Percentiles rank a stretch among this genome's conserved stretches.
Evolutionary conservation across 164 flowering plant species (phyloP).

Genomic region (Cinnamomum micranthum): DNA sequence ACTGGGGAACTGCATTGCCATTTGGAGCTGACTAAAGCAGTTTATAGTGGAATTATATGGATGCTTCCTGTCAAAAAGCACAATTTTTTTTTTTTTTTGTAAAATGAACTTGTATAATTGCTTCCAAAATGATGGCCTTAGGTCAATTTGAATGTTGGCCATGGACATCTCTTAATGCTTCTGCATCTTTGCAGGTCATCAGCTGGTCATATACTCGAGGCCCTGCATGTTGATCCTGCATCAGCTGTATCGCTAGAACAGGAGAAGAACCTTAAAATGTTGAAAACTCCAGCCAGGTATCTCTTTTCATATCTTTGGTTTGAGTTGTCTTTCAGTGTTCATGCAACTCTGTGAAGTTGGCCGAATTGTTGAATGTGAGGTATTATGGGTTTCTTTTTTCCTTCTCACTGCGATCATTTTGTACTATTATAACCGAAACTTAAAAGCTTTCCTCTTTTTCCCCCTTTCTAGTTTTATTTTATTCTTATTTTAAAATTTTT

Average conservation of each 20-base stretch:
- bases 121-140: conserved; percentile 11
- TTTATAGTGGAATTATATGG: conserved; percentile 5
- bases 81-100: conserved; percentile 13
- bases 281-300: conserved; percentile 69
- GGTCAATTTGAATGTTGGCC: conserved; percentile 49
- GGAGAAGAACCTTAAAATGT: conserved; percentile 51
- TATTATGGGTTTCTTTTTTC: background rate
- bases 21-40: conserved; percentile 12
- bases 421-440: background rate
- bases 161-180: conserved; percentile 41
- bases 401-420: background rate
- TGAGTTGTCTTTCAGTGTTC: background rate
- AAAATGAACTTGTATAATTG: conserved; percentile 2
- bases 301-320: conserved; percentile 1
- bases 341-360: background rate
- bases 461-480: background rate
- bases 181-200: conserved; percentile 4
- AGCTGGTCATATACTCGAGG: conserved; percentile 85
- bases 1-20: background rate
- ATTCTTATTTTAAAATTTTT: conserved; percentile 1
- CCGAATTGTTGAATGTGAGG: background rate
- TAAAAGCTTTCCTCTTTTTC: background rate
- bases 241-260: conserved; percentile 80
- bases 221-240: conserved; percentile 95
- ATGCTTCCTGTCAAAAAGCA: conserved; percentile 45